Base-by-base conservation (phyloP, 2,329 filamentous ascomycete species). In the Blastomyces parvus region DNA sequence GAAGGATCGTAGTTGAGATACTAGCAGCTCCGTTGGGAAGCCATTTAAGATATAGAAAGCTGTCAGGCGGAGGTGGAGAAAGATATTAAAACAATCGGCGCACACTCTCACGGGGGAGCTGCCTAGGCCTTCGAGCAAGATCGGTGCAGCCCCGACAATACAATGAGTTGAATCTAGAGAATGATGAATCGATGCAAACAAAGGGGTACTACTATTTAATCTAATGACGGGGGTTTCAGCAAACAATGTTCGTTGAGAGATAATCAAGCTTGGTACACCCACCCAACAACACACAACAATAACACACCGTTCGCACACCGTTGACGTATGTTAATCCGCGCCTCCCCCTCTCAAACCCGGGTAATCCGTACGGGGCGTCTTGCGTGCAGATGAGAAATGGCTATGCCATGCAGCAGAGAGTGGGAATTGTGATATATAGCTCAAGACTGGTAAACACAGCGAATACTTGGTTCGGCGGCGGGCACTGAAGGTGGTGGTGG, bases 41-140 rank as follows among this genome's bases (percentile, higher is more conserved):
- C 55, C 55, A 58, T 58, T 58, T 58, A 40, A 40, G 33, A 42
- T 42, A 27, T 42, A 58, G 22, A 42, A 58, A 25, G 55, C 22
- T n/a, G 55, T n/a, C 19, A 14, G 22, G 22, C 6, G 11, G 7
- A 22, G 19, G 30, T n/a, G 27, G 19, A 38, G 53, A 48, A 8
- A 48, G 14, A 52, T 30, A 30, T 27, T 27, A 17, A 30, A 30
- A 30, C 14, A 7, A 25, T 27, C 5, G 22, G 11, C 48, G 19
- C 14, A 30, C 27, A 25, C 48, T 52, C 48, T 17, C 17, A 22
- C 48, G 17, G 9, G 42, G 8, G 46, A 52, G 25, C 14, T 52
- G 14, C 13, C 48, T 30, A 52, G 25, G 48, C 25, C 30, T 52
- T 13, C 25, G 25, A 52, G 25, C 11, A 13, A 52, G 19, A 14